Base-by-base conservation (phyloP, 306 rosid species). In the Adenanthera pavonina region DNA sequence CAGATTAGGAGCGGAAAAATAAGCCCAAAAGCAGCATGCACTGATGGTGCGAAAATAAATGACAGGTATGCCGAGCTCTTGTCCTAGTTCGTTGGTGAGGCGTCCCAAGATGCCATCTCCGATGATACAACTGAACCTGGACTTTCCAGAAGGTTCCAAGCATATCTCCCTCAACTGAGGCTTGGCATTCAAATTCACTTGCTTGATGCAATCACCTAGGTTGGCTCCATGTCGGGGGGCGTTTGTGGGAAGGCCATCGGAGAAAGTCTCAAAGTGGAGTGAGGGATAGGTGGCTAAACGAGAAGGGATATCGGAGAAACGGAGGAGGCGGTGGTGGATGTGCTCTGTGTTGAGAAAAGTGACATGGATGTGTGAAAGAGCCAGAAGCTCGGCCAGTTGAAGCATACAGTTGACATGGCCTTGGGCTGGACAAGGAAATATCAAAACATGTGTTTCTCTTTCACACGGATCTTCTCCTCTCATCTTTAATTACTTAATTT, bases 21-120 rank as follows among this genome's bases (percentile, higher is more conserved):
- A 87, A 76, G 87, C 62, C 97, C 90, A 92, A 52, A 87, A 65
- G 71, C 60, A 52, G 20, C 79, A 85, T 6, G 92, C 84, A 70
- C 88, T 67, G 0, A 79, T 0, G 0, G 91, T 78, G 20, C 91
- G 87, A 8, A 92, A 92, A 60, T 80, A 74, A 51, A 91, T 69
- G 3, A 65, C 3, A 3, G 88, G 86, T 12, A 89, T 75, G 3
- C 79, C 85, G 71, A 86, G 40, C 3, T 87, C 74, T n/a, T 30
- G 9, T 16, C 73, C 86, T 4, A 80, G 13, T 2, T 88, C 89
- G 36, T 57, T 36, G 5, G 86, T n/a, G 60, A 88, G 80, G 6
- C 46, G 15, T 41, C 84, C 86, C 7, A 81, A 72, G 4, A 76
- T 3, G 0, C 89, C 92, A 60, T 91, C 96, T 2, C 12, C 84